Base-by-base conservation (phyloP, 2,329 filamentous ascomycete species). In the Teratosphaeria nubilosa region DNA sequence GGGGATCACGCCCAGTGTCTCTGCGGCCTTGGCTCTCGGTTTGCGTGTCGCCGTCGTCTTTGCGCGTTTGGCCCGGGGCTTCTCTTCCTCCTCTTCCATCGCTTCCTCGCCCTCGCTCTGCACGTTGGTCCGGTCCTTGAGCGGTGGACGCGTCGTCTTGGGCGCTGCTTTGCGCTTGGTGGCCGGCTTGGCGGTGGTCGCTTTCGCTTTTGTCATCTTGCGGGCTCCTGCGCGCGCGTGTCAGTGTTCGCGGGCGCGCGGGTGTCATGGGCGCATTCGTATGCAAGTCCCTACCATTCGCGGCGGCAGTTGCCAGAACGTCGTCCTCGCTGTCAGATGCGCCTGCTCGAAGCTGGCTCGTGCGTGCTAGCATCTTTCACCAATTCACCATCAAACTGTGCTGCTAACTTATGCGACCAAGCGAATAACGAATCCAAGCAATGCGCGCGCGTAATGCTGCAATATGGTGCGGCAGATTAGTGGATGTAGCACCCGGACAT, bases 51-150 rank as follows among this genome's bases (percentile, higher is more conserved):
- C 61, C 67, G 72, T 58, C 10, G 67, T 66, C 60, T 67, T 70
- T 34, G 68, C 63, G 60, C 67, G 66, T 60, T 70, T 71, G 27
- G 65, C 59, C 53, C 68, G 68, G 25, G 65, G 64, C 56, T 71
- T 68, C 10, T 60, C 64, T 24, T 65, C 73, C 11, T 74, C 74
- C 22, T 78, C 77, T 20, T 77, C 75, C 27, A 30, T 30, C 58
- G 77, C 74, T 3, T 70, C 73, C 25, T 78, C 76, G 48, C 60
- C 64, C 51, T 71, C 69, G 65, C 73, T 77, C 32, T 58, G 63
- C 30, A 68, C 63, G 53, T 73, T 72, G 20, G 71, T 71, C 56
- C 69, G 69, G 61, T 78, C 77, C 14, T 72, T 73, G 51, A 76
- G 65, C 31, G 70, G 74, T 56, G 73, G 73, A 60, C 76, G 74